Base-by-base conservation (phyloP, 192 early-diverging fungal genomes). In the Oehlia diaphana region DNA sequence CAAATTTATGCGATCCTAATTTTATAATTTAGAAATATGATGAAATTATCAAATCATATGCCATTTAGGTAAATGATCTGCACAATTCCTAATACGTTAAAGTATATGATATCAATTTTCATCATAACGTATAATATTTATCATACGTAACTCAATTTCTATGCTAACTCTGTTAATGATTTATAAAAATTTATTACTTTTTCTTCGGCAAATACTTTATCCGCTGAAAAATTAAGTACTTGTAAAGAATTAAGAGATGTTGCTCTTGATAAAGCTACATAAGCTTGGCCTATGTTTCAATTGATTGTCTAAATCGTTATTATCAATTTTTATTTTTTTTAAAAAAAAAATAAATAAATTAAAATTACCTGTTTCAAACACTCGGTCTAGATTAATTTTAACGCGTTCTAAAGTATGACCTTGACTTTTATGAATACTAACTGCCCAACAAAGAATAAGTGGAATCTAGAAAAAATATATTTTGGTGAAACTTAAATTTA, bases 361-460 rank as follows among this genome's bases (percentile, higher is more conserved):
- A 58, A 58, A 58, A 58, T 58, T 58, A 9, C 86, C 95, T 75
- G 89, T 90, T 78, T 95, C 94, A 91, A 96, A 96, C 1, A 92
- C 88, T 63, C 86, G 87, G 21, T 89, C 88, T 37, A 96, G 82
- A 81, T 96, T 92, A 47, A 96, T 92, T 37, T 86, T 79, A 23
- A 94, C 88, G 26, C 90, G 86, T 42, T 94, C 92, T 14, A 96
- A 86, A 12, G 95, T 95, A 86, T 95, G 94, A 4, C 95, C 95
- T 80, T 96, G 95, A 78, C 90, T 91, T 82, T 96, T 96, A 80
- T 96, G 95, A 61, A 96, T 95, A 44, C 93, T 94, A 77, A 95
- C 82, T 6, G 94, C 94, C 95, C 95, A 96, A 9, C 94, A 94
- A 35, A 95, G 82, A 28, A 92, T 88, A n/a, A 96, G 70, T 7